phyloP scores from a whole-genome alignment of 345 rosid genomes.

The Dipteronia dyeriana region DNA sequence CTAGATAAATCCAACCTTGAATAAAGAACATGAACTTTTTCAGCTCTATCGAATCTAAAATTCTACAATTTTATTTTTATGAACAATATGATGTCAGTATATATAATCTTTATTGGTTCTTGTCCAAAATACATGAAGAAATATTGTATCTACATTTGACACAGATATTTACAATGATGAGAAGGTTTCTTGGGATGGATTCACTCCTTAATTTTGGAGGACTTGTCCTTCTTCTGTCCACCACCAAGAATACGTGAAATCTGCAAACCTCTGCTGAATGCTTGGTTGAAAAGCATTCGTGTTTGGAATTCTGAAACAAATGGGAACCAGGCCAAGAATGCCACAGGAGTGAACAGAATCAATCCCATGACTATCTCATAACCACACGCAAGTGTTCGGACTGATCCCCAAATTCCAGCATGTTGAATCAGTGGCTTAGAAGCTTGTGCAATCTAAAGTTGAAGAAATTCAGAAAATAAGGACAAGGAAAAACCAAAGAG shows the following conservation, averaged over 20 bases:
- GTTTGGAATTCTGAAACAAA: constrained; percentile 89
- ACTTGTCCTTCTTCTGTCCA: constrained; percentile 65
- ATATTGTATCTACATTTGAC: not conserved
- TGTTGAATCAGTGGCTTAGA: constrained; percentile 57
- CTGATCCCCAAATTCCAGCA: constrained; percentile 72
- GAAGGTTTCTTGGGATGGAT: not conserved
- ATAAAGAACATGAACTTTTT: too few relatives aligned
- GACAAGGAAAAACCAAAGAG: not conserved
- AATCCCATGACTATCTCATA: constrained; percentile 76
- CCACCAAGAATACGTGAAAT: constrained; percentile 89
- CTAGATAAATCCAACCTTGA: not conserved
- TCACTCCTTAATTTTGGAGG: constrained; percentile 61
- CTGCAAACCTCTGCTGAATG: constrained; percentile 91
- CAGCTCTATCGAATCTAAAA: too few relatives aligned
- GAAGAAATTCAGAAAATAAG: not conserved
- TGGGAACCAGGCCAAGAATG: constrained; percentile 92
- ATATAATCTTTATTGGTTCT: not conserved
- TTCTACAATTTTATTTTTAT: too few relatives aligned
- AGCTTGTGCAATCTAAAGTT: constrained; percentile 80
- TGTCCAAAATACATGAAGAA: not conserved
- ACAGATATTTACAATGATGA: not conserved
- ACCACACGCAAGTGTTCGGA: constrained; percentile 69
- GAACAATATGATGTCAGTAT: too few relatives aligned
- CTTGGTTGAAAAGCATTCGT: constrained; percentile 92
- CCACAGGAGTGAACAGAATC: constrained; percentile 79